Conservation (phyloP, 2,329 filamentous ascomycete species). For the Microdochium nivale region DNA sequence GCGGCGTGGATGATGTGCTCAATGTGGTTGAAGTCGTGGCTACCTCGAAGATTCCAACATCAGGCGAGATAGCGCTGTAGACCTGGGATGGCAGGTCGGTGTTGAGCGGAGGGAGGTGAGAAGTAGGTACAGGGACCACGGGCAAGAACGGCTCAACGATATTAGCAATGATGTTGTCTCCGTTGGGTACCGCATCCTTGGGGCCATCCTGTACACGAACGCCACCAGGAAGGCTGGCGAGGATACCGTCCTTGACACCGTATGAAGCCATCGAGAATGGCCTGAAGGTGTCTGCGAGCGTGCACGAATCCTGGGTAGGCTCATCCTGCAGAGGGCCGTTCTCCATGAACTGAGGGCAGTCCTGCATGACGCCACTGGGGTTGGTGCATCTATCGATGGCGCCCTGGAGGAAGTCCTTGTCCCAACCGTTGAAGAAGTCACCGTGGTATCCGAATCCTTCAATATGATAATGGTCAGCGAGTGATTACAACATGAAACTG, state of each 20-base stretch:
- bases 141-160: conserved; percentile 16
- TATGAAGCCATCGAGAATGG: not conserved
- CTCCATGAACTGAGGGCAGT: conserved; percentile 64
- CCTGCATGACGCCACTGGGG: conserved; percentile 55
- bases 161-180: conserved; percentile 1
- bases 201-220: conserved; percentile 32
- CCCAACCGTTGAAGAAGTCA: conserved; percentile 77
- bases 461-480: conserved; percentile 3
- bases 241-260: conserved; percentile 20
- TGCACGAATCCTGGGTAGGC: conserved; percentile 47
- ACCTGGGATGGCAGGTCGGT: conserved; percentile 6
- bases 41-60: conserved; percentile 7
- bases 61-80: conserved; percentile 4
- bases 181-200: conserved; percentile 10
- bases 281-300: conserved; percentile 49
- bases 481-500: no score
- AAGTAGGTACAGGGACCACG: conserved; percentile 11
- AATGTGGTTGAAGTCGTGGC: conserved; percentile 5
- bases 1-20: conserved; percentile 7
- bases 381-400: conserved; percentile 73
- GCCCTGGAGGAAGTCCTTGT: conserved; percentile 55
- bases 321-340: conserved; percentile 45
- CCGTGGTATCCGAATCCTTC: conserved; percentile 71
- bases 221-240: conserved; percentile 55
- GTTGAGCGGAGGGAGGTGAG: not conserved